These are phyloP conservation scores for Aspergillus asperescens DNA, from an alignment of 495 filamentous ascomycete species.

Conservation along the genomic window DNA sequence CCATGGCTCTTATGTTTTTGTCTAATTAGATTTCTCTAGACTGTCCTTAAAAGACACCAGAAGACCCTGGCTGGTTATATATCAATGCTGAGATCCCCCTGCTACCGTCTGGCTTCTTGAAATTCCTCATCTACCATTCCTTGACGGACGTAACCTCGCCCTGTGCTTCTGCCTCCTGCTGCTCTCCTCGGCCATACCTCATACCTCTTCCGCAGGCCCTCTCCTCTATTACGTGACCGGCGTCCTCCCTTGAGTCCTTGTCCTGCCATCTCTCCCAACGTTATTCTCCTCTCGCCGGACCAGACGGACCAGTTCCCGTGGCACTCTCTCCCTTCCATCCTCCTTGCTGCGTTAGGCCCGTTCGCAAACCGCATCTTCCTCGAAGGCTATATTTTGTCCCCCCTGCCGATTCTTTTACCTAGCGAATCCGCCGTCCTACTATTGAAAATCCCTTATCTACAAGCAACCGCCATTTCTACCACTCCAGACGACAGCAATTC, in stretches of 20 bases:
- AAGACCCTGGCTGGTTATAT: slow-evolving; percentile 18
- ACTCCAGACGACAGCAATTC: slow-evolving; percentile 10
- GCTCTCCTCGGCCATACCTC: slow-evolving; percentile 14
- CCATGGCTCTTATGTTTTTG: slow-evolving; percentile 9
- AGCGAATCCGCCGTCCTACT: not conserved
- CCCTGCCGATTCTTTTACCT: slow-evolving; percentile 6
- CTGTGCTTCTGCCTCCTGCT: slow-evolving; percentile 17
- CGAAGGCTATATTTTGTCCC: slow-evolving; percentile 13
- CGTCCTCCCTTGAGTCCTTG: slow-evolving; percentile 31
- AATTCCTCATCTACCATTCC: slow-evolving; percentile 26
- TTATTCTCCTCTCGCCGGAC: slow-evolving; percentile 29
- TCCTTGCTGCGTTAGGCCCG: slow-evolving; percentile 36
- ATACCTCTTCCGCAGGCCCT: not conserved
- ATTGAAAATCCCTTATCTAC: not conserved
- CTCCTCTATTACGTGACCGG: slow-evolving; percentile 18
- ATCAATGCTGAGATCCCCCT: slow-evolving; percentile 30
- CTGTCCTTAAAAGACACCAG: slow-evolving; percentile 10
- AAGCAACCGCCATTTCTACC: not conserved
- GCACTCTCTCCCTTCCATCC: slow-evolving; percentile 37
- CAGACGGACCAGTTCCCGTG: slow-evolving; percentile 38
- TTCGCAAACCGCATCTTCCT: slow-evolving; percentile 13
- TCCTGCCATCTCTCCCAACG: slow-evolving; percentile 32
- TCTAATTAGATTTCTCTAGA: slow-evolving; percentile 18
- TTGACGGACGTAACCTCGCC: slow-evolving; percentile 23
- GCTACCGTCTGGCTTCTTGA: slow-evolving; percentile 17